Evolutionary conservation across 768 basidiomycete species (phyloP).

Genomic region (Termitomyces sp.): DNA sequence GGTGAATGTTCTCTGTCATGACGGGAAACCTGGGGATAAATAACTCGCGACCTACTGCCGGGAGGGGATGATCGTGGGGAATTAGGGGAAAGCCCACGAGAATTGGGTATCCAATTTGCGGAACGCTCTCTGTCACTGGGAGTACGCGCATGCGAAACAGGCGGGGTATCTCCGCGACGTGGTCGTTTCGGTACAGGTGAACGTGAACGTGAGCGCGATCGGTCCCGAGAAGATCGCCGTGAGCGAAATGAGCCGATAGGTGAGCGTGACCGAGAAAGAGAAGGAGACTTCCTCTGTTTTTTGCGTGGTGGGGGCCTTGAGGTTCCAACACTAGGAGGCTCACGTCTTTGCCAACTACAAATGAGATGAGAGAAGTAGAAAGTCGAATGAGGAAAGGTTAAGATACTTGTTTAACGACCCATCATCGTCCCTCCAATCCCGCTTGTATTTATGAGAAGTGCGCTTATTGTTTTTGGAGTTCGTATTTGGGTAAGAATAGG

Average conservation of each 20-base stretch:
- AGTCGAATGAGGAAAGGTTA: neutral
- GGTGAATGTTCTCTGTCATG: conserved; percentile 21
- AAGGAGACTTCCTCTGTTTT: conserved; percentile 43
- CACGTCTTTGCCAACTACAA: conserved; percentile 64
- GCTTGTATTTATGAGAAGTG: conserved; percentile 34
- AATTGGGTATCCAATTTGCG: conserved; percentile 22
- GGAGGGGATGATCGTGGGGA: conserved; percentile 3
- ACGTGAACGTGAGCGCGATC: conserved; percentile 55
- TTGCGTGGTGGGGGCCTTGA: conserved; percentile 33
- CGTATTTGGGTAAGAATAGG: conserved; percentile 8
- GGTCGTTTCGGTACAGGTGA: conserved; percentile 56
- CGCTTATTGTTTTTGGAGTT: conserved; percentile 27
- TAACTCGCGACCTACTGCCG: neutral
- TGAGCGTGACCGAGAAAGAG: conserved; percentile 59
- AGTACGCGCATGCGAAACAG: conserved; percentile 39
- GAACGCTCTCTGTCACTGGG: conserved; percentile 42
- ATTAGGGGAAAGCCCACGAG: conserved; percentile 7
- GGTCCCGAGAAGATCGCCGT: conserved; percentile 57
- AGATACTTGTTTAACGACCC: conserved; percentile 73
- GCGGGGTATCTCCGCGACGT: conserved; percentile 48
- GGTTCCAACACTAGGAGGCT: conserved; percentile 36
- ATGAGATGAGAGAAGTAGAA: conserved; percentile 1
- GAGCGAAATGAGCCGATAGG: conserved; percentile 65
- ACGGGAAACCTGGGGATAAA: conserved; percentile 11
- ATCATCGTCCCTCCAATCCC: conserved; percentile 57